Evolutionary conservation across 768 basidiomycete genomes (phyloP).

Genomic region (Boletus vinaceobasis): DNA sequence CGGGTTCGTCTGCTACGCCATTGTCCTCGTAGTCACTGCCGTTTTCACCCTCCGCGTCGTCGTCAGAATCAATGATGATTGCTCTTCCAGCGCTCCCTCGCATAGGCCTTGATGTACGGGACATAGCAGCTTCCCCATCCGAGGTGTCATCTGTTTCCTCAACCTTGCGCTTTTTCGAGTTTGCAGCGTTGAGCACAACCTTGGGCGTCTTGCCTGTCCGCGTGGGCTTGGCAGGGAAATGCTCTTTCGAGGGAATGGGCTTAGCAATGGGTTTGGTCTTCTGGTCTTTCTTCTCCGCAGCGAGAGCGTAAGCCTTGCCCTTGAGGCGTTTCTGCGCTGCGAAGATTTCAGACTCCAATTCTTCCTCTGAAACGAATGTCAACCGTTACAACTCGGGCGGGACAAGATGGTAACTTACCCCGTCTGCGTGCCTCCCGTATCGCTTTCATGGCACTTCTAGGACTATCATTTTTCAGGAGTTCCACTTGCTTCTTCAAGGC

Average conservation of each 20-base stretch:
- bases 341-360: constrained; percentile 44
- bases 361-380: constrained; percentile 40
- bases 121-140: constrained; percentile 36
- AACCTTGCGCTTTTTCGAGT: constrained; percentile 18
- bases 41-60: constrained; percentile 36
- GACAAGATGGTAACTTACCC: constrained; percentile 39
- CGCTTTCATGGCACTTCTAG: constrained; percentile 56
- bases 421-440: constrained; percentile 60
- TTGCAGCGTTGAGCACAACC: constrained; percentile 48
- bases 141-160: constrained; percentile 22
- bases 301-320: constrained; percentile 70
- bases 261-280: constrained; percentile 16
- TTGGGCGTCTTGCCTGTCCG: constrained; percentile 49
- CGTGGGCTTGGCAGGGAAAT: constrained; percentile 27
- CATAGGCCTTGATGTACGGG: constrained; percentile 32
- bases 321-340: constrained; percentile 64
- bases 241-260: constrained; percentile 14
- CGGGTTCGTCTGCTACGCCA: constrained; percentile 37
- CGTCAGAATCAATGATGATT: constrained; percentile 52
- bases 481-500: constrained; percentile 66
- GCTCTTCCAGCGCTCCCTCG: constrained; percentile 38
- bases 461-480: constrained; percentile 60
- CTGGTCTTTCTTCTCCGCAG: constrained; percentile 38
- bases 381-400: not conserved
- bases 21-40: constrained; percentile 33